These are phyloP conservation scores for Linnemannia elongata DNA, from an alignment of 192 early-diverging fungal genomes.

Conservation along the genomic window DNA sequence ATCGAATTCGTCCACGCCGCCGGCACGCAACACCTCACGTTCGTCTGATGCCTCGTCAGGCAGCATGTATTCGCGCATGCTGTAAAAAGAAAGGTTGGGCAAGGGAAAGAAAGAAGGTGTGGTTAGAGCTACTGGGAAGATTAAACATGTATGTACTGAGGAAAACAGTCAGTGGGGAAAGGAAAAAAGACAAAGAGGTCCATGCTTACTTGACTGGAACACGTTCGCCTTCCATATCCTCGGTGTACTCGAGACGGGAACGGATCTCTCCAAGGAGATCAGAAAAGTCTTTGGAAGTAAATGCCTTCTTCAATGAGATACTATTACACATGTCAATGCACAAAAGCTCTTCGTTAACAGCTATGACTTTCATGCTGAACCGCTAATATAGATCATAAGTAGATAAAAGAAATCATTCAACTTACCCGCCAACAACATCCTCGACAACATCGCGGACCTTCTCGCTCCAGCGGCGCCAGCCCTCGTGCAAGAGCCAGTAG, in stretches of 20 bases:
- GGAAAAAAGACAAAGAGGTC: constrained; percentile 12
- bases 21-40: constrained; percentile 70
- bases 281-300: constrained; percentile 73
- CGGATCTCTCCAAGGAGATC: constrained; percentile 69
- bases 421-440: constrained; percentile 70
- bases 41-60: constrained; percentile 74
- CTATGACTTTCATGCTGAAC: neutral
- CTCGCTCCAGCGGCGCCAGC: constrained; percentile 82
- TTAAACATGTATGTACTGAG: constrained; percentile 44
- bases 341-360: neutral
- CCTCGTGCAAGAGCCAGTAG: constrained; percentile 93
- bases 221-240: constrained; percentile 37
- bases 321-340: constrained; percentile 10
- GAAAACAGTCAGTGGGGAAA: neutral
- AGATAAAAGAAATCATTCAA: neutral
- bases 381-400: neutral
- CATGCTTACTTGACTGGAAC: constrained; percentile 49
- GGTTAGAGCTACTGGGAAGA: neutral
- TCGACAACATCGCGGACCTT: constrained; percentile 78
- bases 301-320: constrained; percentile 74
- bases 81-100: constrained; percentile 48
- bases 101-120: constrained; percentile 26
- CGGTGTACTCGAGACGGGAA: constrained; percentile 65
- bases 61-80: constrained; percentile 71
- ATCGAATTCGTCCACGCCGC: constrained; percentile 60